A percentile compares a stretch with the other conserved stretches of the same genome.
These are phyloP conservation scores for Verticillium nubilum DNA, from an alignment of 2,329 filamentous ascomycete genomes.

Conservation along the genomic window DNA sequence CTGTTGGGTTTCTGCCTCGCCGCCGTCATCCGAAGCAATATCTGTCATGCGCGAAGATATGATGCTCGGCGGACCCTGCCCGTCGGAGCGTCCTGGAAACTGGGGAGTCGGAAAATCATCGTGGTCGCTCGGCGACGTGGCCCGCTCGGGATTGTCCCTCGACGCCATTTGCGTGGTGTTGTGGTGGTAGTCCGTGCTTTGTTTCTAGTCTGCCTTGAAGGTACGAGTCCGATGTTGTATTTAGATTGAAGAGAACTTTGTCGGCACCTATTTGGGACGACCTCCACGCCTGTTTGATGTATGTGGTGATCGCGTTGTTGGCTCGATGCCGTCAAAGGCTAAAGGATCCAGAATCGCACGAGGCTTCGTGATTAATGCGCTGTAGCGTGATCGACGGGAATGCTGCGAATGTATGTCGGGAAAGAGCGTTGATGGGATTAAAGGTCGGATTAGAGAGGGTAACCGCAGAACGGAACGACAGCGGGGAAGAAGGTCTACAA, in stretches of 20 bases:
- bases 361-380: not conserved
- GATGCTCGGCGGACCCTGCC: constrained; percentile 53
- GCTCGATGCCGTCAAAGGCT: not conserved
- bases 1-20: constrained; percentile 32
- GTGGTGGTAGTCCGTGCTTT: constrained; percentile 4
- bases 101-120: constrained; percentile 32
- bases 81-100: constrained; percentile 31
- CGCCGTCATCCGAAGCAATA: constrained; percentile 52
- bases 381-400: not conserved
- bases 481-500: not conserved
- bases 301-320: not conserved
- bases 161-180: constrained; percentile 26
- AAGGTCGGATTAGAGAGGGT: not conserved
- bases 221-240: not conserved
- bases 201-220: not conserved
- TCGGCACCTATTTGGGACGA: not conserved
- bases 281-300: not conserved
- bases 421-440: not conserved
- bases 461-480: not conserved
- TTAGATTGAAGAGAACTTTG: not conserved
- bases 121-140: constrained; percentile 31
- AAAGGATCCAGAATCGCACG: not conserved
- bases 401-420: not conserved
- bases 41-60: constrained; percentile 71
- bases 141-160: constrained; percentile 26